phyloP scores from a whole-genome alignment of 768 basidiomycete species.

The Lyophyllum atratum region DNA sequence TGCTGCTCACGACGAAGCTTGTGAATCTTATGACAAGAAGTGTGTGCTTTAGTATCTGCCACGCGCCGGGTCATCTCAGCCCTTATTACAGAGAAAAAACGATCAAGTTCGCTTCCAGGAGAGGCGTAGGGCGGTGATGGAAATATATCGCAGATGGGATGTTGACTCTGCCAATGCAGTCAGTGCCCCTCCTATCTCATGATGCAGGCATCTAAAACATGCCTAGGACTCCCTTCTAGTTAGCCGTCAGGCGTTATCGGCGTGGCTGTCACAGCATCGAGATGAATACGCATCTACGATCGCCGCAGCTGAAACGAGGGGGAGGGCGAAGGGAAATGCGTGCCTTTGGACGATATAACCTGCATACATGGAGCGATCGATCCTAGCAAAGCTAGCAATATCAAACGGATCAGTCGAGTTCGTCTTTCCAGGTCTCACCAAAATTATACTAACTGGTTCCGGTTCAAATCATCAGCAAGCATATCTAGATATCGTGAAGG shows the following conservation, averaged over 20 bases:
- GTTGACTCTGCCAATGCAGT: constrained; percentile 51
- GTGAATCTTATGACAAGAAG: constrained; percentile 50
- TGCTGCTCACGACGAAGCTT: constrained; percentile 51
- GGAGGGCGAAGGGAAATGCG: constrained; percentile 18
- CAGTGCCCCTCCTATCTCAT: constrained; percentile 5
- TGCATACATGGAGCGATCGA: constrained; percentile 67
- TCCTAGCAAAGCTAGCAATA: constrained; percentile 55
- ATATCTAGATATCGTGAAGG: constrained; percentile 40
- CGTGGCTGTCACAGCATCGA: constrained; percentile 55
- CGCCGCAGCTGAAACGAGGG: constrained; percentile 5
- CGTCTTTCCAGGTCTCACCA: constrained; percentile 7
- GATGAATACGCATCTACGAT: constrained; percentile 20
- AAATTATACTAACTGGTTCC: background rate
- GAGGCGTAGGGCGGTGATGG: constrained; percentile 52
- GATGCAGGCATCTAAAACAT: background rate
- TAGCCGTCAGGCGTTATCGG: constrained; percentile 59
- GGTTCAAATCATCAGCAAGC: constrained; percentile 35
- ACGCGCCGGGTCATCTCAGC: background rate
- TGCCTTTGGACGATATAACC: constrained; percentile 47
- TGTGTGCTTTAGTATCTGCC: constrained; percentile 22
- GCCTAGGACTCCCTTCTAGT: constrained; percentile 55
- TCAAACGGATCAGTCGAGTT: constrained; percentile 72
- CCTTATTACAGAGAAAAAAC: constrained; percentile 41
- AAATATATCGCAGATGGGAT: constrained; percentile 67
- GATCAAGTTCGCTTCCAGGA: constrained; percentile 46